phyloP scores from a whole-genome alignment of 192 early-diverging fungal species.

The Coemansia aciculifera region DNA sequence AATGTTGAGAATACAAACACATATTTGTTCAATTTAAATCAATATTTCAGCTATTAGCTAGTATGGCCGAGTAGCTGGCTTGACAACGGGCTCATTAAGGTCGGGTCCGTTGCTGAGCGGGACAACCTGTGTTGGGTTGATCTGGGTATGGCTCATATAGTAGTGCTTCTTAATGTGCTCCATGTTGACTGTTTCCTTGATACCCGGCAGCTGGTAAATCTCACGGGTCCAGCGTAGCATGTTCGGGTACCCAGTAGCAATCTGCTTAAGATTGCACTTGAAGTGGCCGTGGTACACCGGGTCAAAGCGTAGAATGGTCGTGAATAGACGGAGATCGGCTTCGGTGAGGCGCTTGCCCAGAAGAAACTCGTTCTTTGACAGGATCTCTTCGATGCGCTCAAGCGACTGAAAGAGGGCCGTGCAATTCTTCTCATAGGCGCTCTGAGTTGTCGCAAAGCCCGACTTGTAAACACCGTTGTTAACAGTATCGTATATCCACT shows the following conservation, averaged over 20 bases:
- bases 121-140: slow-evolving; percentile 87
- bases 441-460: slow-evolving; percentile 89
- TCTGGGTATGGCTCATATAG: slow-evolving; percentile 84
- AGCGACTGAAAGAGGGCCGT: slow-evolving; percentile 73
- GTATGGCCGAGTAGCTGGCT: slow-evolving; percentile 37
- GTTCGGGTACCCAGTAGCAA: slow-evolving; percentile 84
- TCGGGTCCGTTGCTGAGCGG: slow-evolving; percentile 73
- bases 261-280: slow-evolving; percentile 89
- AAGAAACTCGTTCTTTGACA: slow-evolving; percentile 74
- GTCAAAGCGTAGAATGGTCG: slow-evolving; percentile 94
- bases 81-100: slow-evolving; percentile 31
- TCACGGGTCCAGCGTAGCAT: slow-evolving; percentile 80
- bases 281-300: slow-evolving; percentile 94
- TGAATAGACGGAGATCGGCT: slow-evolving; percentile 92
- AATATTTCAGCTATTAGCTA: not conserved
- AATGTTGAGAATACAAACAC: too few relatives aligned
- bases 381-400: slow-evolving; percentile 79
- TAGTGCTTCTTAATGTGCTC: slow-evolving; percentile 96
- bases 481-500: slow-evolving; percentile 90
- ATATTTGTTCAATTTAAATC: not conserved
- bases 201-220: slow-evolving; percentile 78
- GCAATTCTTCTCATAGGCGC: slow-evolving; percentile 78
- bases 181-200: slow-evolving; percentile 88
- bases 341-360: slow-evolving; percentile 82
- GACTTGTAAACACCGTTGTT: slow-evolving; percentile 97